Evolutionary conservation across 106 monocot species (phyloP).

Genomic region (Platanthera guangdongensis): DNA sequence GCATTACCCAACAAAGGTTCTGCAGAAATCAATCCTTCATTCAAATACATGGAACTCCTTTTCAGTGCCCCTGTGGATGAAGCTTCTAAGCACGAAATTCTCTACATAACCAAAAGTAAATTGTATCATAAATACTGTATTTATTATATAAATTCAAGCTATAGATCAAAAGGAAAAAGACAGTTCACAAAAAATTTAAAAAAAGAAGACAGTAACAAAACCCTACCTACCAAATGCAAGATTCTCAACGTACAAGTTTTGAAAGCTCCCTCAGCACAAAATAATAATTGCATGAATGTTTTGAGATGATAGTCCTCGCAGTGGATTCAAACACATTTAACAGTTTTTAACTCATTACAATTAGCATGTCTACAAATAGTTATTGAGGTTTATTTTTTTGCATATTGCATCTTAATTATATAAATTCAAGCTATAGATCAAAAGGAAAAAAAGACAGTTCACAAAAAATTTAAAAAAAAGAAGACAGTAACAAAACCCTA

Average conservation of each 20-base stretch:
- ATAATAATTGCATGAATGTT: neutral
- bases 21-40: constrained; percentile 14
- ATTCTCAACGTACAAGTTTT: constrained; percentile 16
- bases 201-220: neutral
- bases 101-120: constrained; percentile 23
- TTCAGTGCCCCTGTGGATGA: constrained; percentile 10
- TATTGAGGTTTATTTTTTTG: too few species aligned
- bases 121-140: neutral
- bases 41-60: constrained; percentile 23
- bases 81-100: constrained; percentile 33
- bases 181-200: neutral
- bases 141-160: neutral
- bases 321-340: too few species aligned
- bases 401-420: neutral
- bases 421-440: neutral
- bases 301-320: neutral
- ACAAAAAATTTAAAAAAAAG: too few species aligned
- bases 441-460: neutral
- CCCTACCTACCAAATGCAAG: constrained; percentile 10
- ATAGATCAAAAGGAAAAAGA: neutral
- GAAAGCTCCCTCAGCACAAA: neutral
- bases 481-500: neutral
- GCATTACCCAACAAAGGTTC: constrained; percentile 23
- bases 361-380: too few species aligned
- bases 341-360: too few species aligned